These are phyloP conservation scores for Fraxinus latifolia DNA, from an alignment of 305 asterid species.

Conservation along the genomic window DNA sequence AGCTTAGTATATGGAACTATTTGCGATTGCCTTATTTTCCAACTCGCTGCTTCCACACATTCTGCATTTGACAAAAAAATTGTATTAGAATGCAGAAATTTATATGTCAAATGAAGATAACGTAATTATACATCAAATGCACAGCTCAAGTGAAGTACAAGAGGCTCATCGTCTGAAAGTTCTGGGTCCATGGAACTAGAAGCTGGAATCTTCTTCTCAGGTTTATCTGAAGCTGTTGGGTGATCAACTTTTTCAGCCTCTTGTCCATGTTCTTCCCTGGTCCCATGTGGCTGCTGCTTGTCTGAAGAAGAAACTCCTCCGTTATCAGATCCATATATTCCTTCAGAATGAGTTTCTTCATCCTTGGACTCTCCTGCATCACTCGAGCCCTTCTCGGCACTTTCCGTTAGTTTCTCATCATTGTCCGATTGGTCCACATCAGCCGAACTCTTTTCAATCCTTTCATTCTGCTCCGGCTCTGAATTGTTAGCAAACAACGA, in stretches of 20 bases:
- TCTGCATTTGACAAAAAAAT: conserved; percentile 43
- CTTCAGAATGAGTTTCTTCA: conserved; percentile 50
- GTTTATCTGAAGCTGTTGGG: conserved; percentile 28
- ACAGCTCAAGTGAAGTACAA: conserved; percentile 46
- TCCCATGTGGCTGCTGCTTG: conserved; percentile 37
- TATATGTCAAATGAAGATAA: neutral
- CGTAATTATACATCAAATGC: neutral
- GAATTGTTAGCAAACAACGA: conserved; percentile 26
- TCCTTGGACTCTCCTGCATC: conserved; percentile 53
- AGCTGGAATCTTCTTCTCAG: conserved; percentile 31
- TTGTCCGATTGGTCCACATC: conserved; percentile 42
- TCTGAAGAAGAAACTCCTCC: conserved; percentile 59
- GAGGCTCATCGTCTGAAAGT: conserved; percentile 78
- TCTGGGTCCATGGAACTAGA: conserved; percentile 47
- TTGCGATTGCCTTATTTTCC: conserved; percentile 46
- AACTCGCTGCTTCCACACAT: conserved; percentile 69
- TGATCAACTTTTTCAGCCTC: conserved; percentile 39
- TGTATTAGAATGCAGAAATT: conserved; percentile 21
- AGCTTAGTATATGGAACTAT: conserved; percentile 15
- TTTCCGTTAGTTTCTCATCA: conserved; percentile 40
- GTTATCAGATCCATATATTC: conserved; percentile 45
- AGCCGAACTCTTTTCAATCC: conserved; percentile 31
- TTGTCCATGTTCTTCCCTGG: conserved; percentile 41
- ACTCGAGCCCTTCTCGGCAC: conserved; percentile 39
- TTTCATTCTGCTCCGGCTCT: conserved; percentile 49